Evolutionary conservation across 345 rosid genomes (phyloP).

Genomic region (Carallia brachiata): DNA sequence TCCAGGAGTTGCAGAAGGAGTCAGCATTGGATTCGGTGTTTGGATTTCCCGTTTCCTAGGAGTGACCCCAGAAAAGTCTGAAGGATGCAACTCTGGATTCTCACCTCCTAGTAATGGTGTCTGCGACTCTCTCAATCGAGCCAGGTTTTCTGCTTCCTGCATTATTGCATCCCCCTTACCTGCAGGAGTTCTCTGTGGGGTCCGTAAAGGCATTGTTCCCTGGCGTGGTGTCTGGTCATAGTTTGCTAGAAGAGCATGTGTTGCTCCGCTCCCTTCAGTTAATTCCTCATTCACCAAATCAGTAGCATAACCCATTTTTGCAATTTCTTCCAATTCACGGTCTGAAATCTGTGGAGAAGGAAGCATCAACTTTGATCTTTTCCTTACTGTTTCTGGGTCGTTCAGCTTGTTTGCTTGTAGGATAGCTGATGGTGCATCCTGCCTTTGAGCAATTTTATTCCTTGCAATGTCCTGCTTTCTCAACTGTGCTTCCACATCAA

Average conservation of each 20-base stretch:
- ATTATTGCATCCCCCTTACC: slow-evolving; percentile 96
- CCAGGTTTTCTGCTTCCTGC: slow-evolving; percentile 99
- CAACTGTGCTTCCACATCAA: slow-evolving; percentile 78
- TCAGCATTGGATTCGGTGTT: slow-evolving; percentile 88
- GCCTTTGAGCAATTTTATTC: slow-evolving; percentile 89
- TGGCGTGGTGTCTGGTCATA: slow-evolving; percentile 81
- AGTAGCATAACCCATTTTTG: slow-evolving; percentile 97
- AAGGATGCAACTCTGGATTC: slow-evolving; percentile 98
- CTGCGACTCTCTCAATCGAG: slow-evolving; percentile 94
- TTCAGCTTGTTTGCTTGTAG: slow-evolving; percentile 95
- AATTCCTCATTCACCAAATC: slow-evolving; percentile 88
- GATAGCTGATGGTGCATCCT: slow-evolving; percentile 92
- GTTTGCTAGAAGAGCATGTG: slow-evolving; percentile 91
- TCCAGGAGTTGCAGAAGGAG: slow-evolving; percentile 95
- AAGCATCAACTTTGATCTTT: slow-evolving; percentile 92
- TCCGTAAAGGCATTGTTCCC: slow-evolving; percentile 86
- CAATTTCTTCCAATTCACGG: slow-evolving; percentile 91
- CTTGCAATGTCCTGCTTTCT: slow-evolving; percentile 84
- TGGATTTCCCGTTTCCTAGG: slow-evolving; percentile 83
- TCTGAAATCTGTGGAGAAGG: slow-evolving; percentile 98
- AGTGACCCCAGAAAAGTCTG: slow-evolving; percentile 98
- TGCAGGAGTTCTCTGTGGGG: slow-evolving; percentile 96
- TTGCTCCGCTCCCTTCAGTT: slow-evolving; percentile 86
- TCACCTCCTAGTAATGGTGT: slow-evolving; percentile 97
- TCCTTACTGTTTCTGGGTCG: slow-evolving; percentile 95